Percentiles rank a stretch among this genome's conserved stretches.
phyloP scores from a whole-genome alignment of 2,329 filamentous ascomycete genomes.

The Elsinoe fawcettii region DNA sequence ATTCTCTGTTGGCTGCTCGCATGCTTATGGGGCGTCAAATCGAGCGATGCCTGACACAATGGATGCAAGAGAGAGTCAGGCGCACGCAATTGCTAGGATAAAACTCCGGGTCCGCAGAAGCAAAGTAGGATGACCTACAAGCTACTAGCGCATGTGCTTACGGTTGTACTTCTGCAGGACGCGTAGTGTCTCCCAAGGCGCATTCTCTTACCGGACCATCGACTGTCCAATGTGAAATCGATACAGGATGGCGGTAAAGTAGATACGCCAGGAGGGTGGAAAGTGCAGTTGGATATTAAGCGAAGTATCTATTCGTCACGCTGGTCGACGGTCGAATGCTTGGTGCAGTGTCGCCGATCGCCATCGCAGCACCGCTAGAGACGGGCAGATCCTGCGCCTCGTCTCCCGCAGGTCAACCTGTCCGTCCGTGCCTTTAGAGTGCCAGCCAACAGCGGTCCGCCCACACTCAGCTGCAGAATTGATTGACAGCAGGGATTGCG shows the following conservation, averaged over 20 bases:
- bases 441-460: conserved; percentile 15
- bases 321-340: conserved; percentile 5
- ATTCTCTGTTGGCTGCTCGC: background rate
- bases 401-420: conserved; percentile 13
- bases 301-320: conserved; percentile 16
- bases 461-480: conserved; percentile 11
- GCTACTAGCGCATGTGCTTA: conserved; percentile 2
- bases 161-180: background rate
- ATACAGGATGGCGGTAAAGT: conserved; percentile 9
- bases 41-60: conserved; percentile 1
- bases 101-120: conserved; percentile 6
- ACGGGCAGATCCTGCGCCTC: conserved; percentile 18
- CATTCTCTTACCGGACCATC: background rate
- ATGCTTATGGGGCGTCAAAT: background rate
- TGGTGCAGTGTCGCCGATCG: conserved; percentile 16
- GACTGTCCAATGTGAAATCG: background rate
- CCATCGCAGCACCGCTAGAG: conserved; percentile 17
- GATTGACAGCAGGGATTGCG: conserved; percentile 19
- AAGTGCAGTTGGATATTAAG: conserved; percentile 8
- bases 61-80: conserved; percentile 1
- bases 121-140: background rate
- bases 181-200: background rate
- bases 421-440: conserved; percentile 17
- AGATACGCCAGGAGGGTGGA: background rate
- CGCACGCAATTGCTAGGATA: background rate